Evolutionary conservation across 345 rosid genomes (phyloP).

Genomic region (Gynandropsis gynandra): DNA sequence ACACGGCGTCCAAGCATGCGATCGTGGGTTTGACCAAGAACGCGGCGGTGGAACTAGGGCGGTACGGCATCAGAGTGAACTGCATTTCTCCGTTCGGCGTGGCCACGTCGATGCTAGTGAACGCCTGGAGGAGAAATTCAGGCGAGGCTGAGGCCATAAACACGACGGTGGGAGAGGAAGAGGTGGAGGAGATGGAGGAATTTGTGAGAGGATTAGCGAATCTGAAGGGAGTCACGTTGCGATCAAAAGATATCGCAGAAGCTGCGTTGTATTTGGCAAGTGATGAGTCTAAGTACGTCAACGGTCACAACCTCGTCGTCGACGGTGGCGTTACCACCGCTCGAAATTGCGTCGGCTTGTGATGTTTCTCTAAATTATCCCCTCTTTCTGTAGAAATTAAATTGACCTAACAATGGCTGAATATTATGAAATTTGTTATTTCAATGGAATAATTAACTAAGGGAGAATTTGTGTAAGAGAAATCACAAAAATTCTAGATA

Average conservation of each 20-base stretch:
- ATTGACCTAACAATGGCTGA: too few species aligned
- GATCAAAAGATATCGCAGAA: slow-evolving; percentile 66
- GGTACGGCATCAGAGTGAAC: slow-evolving; percentile 65
- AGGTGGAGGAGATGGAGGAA: slow-evolving; percentile 60
- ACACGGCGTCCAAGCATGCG: slow-evolving; percentile 85
- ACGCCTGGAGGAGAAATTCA: slow-evolving; percentile 46
- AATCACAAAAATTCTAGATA: too few species aligned
- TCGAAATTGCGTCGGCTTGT: slow-evolving; percentile 75
- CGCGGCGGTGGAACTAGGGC: slow-evolving; percentile 71
- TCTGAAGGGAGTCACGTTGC: slow-evolving; percentile 48
- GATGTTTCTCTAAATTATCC: slow-evolving; percentile 13
- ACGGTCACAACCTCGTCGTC: slow-evolving; percentile 82
- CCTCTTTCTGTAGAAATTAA: too few species aligned
- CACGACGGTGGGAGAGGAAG: slow-evolving; percentile 31
- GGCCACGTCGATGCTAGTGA: slow-evolving; percentile 65
- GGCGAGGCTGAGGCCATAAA: slow-evolving; percentile 30
- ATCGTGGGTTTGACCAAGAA: slow-evolving; percentile 75
- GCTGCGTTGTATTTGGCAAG: slow-evolving; percentile 74
- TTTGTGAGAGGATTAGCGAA: slow-evolving; percentile 57
- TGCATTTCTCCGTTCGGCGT: slow-evolving; percentile 89
- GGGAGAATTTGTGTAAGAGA: too few species aligned
- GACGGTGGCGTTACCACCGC: slow-evolving; percentile 79
- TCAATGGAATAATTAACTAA: too few species aligned
- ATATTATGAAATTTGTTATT: too few species aligned
- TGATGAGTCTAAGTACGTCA: slow-evolving; percentile 81